Evolutionary conservation across 352 stramenopile species (phyloP).

Genomic region (Phytopythium kandeliae): DNA sequence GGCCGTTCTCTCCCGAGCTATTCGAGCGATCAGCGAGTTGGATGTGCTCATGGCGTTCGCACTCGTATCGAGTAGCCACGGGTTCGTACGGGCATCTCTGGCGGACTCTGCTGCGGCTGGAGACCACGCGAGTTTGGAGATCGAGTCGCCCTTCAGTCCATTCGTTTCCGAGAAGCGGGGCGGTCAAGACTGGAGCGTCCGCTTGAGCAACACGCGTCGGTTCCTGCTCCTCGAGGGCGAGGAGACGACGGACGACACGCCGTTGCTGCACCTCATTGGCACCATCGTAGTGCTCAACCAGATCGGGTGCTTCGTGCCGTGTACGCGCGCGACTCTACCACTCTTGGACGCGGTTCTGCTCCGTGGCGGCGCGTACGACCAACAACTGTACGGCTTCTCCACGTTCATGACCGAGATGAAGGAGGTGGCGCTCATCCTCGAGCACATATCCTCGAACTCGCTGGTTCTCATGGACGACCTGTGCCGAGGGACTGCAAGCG

Average conservation of each 20-base stretch:
- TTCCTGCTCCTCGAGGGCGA: conserved; percentile 22
- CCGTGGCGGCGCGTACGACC: conserved; percentile 34
- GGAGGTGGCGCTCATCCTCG: conserved; percentile 34
- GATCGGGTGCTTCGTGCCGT: conserved; percentile 59
- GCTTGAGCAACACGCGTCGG: conserved; percentile 6
- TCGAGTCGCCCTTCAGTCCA: conserved; percentile 20
- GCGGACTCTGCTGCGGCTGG: not conserved
- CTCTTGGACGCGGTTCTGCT: conserved; percentile 42
- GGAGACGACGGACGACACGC: not conserved
- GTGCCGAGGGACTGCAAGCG: conserved; percentile 34
- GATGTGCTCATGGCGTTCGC: conserved; percentile 36
- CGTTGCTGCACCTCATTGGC: conserved; percentile 18
- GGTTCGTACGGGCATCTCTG: conserved; percentile 17
- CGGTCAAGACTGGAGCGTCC: conserved; percentile 7
- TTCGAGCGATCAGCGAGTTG: conserved; percentile 15
- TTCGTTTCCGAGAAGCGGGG: not conserved
- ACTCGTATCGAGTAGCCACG: conserved; percentile 21
- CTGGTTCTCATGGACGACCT: conserved; percentile 52
- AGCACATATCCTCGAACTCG: conserved; percentile 18
- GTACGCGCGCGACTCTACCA: conserved; percentile 21
- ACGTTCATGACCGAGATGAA: conserved; percentile 58
- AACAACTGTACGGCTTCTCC: conserved; percentile 38
- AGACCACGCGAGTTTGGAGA: conserved; percentile 2
- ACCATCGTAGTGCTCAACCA: conserved; percentile 41
- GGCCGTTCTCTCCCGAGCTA: conserved; percentile 8